Evolutionary conservation across 2,329 filamentous ascomycete genomes (phyloP).

Genomic region (Colletotrichum siamense): DNA sequence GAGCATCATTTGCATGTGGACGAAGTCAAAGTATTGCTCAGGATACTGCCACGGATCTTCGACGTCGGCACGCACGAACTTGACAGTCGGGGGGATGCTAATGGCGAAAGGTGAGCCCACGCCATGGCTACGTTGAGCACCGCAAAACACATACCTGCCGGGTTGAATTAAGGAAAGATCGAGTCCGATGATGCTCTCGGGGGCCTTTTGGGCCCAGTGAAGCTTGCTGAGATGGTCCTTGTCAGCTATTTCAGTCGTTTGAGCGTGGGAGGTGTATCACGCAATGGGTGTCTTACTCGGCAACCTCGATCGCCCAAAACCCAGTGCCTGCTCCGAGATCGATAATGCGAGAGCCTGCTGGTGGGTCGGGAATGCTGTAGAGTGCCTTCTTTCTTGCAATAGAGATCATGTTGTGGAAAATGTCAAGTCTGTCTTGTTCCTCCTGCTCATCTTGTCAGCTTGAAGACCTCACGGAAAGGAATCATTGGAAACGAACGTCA

Average conservation of each 20-base stretch:
- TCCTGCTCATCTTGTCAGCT: conserved; percentile 44
- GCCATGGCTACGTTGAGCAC: not conserved
- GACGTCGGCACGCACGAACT: conserved; percentile 77
- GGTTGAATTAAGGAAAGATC: conserved; percentile 47
- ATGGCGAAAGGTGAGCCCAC: not conserved
- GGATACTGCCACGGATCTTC: conserved; percentile 71
- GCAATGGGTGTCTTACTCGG: conserved; percentile 61
- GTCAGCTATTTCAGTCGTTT: not conserved
- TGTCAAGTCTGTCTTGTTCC: conserved; percentile 80
- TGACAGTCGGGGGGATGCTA: conserved; percentile 74
- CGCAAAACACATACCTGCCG: conserved; percentile 42
- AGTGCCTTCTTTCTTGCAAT: conserved; percentile 60
- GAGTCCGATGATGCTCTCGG: conserved; percentile 38
- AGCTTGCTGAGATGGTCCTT: not conserved
- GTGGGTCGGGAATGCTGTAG: conserved; percentile 22
- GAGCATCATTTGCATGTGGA: conserved; percentile 80
- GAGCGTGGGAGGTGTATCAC: not conserved
- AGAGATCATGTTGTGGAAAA: conserved; percentile 79
- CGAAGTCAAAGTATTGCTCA: conserved; percentile 73
- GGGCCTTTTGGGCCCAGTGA: conserved; percentile 9
- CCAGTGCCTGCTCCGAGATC: conserved; percentile 86
- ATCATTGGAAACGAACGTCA: conserved; percentile 55
- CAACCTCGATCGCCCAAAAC: conserved; percentile 90
- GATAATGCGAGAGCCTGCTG: conserved; percentile 48
- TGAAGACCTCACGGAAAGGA: not conserved